Base-by-base conservation (phyloP, 768 basidiomycete species). In the Lactarius quietus region DNA sequence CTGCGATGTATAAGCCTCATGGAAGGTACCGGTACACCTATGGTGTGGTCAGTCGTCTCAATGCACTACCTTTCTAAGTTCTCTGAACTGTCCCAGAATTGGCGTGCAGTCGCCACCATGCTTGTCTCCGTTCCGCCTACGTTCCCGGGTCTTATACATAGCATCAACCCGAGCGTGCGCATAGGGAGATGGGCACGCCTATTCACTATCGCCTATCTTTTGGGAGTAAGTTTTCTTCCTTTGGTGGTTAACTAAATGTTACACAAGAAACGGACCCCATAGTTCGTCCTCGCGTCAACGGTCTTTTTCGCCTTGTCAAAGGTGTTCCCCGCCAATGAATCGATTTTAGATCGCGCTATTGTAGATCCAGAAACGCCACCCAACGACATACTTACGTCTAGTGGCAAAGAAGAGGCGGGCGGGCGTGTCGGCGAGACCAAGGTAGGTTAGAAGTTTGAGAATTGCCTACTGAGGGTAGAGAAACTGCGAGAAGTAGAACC, bases 1-100 rank as follows among this genome's bases (percentile, higher is more conserved):
- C 90, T 3, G 85, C 89, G 2, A 88, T 95, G 83, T 96, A 95
- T 72, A 81, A 84, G 69, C 91, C 89, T 10, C 77, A 85, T 48
- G 92, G 92, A 1, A 81, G 89, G 62, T 95, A 94, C 74, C 77
- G 82, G 23, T 95, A 93, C 74, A 85, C 79, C 70, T 80, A 80
- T 52, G 93, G 93, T 59, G 81, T 89, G 58, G 90, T 90, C 71
- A 68, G 86, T 79, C 9, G 51, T 38, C 35, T 68, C 29, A 52
- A 52, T 26, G 48, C 54, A n/a, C 33, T 29, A 35, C n/a, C n/a
- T n/a, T 57, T 23, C 23, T 39, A 10, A n/a, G 10, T 23, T 3
- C 48, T 33, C 29, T 53, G 12, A 26, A 9, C 33, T 43, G n/a
- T 56, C 23, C 23, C 59, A 92, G 89, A 95, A 95, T 75, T 93